Base-by-base conservation (phyloP, 1,139 yeast species). In the Kazachstania sp. region DNA sequence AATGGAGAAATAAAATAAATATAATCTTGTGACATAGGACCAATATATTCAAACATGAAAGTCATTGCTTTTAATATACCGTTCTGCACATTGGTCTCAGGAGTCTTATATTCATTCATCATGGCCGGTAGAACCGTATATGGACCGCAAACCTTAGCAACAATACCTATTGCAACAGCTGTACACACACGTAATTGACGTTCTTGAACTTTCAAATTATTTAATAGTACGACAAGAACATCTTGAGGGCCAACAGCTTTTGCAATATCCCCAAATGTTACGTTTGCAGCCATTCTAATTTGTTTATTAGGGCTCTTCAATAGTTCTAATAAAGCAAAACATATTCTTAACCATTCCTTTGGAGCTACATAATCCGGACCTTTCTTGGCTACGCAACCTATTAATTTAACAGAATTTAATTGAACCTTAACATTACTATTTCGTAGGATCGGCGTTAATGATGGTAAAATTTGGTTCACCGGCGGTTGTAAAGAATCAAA, bases 121-220 rank as follows among this genome's bases (percentile, higher is more conserved):
- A 94, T 71, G 0, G 96, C 95, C 0, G 99, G 98, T n/a, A 94
- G 67, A 0, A 92, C 95, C 0, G 97, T 86, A 65, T 86, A 92
- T 0, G 98, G 97, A 0, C 86, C 79, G 68, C 98, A 92, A 0
- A 85, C 81, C 49, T 90, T 95, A 0, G 98, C 97, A 13, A 94
- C 95, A 58, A 94, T 90, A 35, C 96, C 98, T 56, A 94, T 86
- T 0, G 99, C 99, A 39, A 94, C 97, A 1, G 98, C 97, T 0
- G 98, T 88, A 63, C 97, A 90, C 12, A 94, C 97, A 59, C 99
- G 82, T 41, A 88, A 73, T 66, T 94, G 98, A 61, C 99, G 86
- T 60, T 92, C 98, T 64, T 92, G 97, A 4, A 90, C 95, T 50
- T 87, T 75, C 53, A 94, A 70, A 57, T 92, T 92, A 56, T 86